Base-by-base conservation (phyloP, 2,329 filamentous ascomycete species). In the Scolecobasidium constrictum region DNA sequence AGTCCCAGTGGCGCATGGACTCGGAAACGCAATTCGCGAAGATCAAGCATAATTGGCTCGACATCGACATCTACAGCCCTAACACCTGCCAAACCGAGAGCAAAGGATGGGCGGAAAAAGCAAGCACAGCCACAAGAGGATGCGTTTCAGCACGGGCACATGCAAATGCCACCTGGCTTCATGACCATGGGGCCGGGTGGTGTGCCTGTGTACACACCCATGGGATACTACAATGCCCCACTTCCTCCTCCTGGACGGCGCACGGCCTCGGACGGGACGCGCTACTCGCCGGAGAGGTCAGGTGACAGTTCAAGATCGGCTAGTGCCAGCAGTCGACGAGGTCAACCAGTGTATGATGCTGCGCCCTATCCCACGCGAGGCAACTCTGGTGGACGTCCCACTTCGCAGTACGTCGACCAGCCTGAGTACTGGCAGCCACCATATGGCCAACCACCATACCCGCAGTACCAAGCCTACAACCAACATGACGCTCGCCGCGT, bases 121-220 rank as follows among this genome's bases (percentile, higher is more conserved):
- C 26, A 31, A 31, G n/a, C 26, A 9, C 9, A 9, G 26, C 23
- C 15, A 16, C 38, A 19, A n/a, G 38, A 41, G 16, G 36, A 17
- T 17, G 15, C 12, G 5, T 18, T 9, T 35, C 20, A 5, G 23
- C 9, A 7, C 9, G 26, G 26, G n/a, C 26, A n/a, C 9, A n/a
- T n/a, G n/a, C 26, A 31, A n/a, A 31, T 31, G 26, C 26, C 40
- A 35, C 40, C 40, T 13, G 40, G 40, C 16, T 42, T 42, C 33
- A 42, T 42, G 40, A 34, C 34, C 2, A 26, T 19, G 16, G 33
- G 40, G n/a, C 40, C 40, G 5, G 40, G 40, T 23, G 40, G 40
- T 21, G 33, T 31, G 7, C 19, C 40, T 15, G 33, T 42, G 3
- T 42, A 42, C 20, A 23, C 40, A 18, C 40, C 40, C 11, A n/a